Conservation (phyloP, 371 early-diverging fungal species). For the Massospora cicadina region DNA sequence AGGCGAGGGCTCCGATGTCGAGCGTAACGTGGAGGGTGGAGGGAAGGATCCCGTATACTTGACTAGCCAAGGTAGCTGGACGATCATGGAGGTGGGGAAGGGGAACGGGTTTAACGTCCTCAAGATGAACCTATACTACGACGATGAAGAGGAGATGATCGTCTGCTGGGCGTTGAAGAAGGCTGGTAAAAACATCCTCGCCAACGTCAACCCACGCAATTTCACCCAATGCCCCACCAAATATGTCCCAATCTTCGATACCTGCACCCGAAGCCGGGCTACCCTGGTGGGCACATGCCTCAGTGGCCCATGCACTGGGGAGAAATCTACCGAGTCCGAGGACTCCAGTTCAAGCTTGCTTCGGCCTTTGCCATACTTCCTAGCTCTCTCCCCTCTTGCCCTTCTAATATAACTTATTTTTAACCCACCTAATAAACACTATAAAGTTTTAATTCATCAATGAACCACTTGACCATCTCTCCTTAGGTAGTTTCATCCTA, state of each 20-base stretch:
- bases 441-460: too few species aligned
- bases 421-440: too few species aligned
- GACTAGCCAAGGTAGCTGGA: neutral
- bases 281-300: neutral
- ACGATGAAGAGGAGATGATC: neutral
- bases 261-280: neutral
- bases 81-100: neutral
- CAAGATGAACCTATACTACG: neutral
- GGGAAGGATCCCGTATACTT: neutral
- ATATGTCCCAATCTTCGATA: neutral
- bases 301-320: neutral
- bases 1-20: neutral
- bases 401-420: too few species aligned
- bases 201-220: neutral
- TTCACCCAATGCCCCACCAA: neutral
- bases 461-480: too few species aligned
- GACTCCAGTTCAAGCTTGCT: too few species aligned
- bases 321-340: too few species aligned
- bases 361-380: too few species aligned
- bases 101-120: neutral
- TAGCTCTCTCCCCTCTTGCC: too few species aligned
- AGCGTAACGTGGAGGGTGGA: too few species aligned
- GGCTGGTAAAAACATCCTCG: neutral
- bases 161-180: neutral
- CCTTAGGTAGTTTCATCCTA: too few species aligned